Conservation (phyloP, 1,284 basidiomycete species). For the Ceratorhiza oryzae-sativae region DNA sequence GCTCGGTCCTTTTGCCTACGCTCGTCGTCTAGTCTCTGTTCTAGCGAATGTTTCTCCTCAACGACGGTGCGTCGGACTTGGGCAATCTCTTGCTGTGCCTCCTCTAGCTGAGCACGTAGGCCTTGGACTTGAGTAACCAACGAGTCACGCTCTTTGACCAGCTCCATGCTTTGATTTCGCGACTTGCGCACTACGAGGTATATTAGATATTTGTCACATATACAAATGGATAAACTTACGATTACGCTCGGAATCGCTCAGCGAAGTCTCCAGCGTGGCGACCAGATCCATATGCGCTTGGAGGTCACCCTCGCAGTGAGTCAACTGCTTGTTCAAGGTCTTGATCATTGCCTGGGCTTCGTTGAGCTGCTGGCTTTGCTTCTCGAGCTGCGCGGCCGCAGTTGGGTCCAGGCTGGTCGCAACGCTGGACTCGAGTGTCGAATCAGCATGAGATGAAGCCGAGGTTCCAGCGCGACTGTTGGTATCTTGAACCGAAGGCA, state of each 20-base stretch:
- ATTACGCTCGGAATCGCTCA: slow-evolving; percentile 90
- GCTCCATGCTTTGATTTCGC: slow-evolving; percentile 86
- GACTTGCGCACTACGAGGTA: slow-evolving; percentile 76
- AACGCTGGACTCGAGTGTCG: slow-evolving; percentile 52
- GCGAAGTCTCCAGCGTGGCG: slow-evolving; percentile 77
- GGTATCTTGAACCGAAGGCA: slow-evolving; percentile 34
- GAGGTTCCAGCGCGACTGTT: slow-evolving; percentile 45
- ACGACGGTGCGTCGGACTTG: slow-evolving; percentile 78
- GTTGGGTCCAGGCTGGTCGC: slow-evolving; percentile 65
- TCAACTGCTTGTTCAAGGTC: slow-evolving; percentile 88
- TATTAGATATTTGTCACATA: background rate
- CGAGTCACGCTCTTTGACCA: slow-evolving; percentile 82
- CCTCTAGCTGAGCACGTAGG: slow-evolving; percentile 72
- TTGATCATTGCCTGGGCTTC: slow-evolving; percentile 91
- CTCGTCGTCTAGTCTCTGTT: slow-evolving; percentile 81
- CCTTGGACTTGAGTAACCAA: slow-evolving; percentile 68
- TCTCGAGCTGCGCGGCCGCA: slow-evolving; percentile 65
- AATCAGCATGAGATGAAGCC: slow-evolving; percentile 64
- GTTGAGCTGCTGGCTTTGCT: slow-evolving; percentile 76
- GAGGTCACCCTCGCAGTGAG: slow-evolving; percentile 88
- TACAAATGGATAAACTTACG: slow-evolving; percentile 59
- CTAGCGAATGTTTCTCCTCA: slow-evolving; percentile 84
- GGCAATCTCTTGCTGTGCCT: slow-evolving; percentile 78
- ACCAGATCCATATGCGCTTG: slow-evolving; percentile 93
- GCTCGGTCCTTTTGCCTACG: slow-evolving; percentile 81